Percentiles rank a stretch among this genome's conserved stretches.
These are phyloP conservation scores for Globisporangium heterothallicum DNA, from an alignment of 352 stramenopile genomes.

Conservation along the genomic window DNA sequence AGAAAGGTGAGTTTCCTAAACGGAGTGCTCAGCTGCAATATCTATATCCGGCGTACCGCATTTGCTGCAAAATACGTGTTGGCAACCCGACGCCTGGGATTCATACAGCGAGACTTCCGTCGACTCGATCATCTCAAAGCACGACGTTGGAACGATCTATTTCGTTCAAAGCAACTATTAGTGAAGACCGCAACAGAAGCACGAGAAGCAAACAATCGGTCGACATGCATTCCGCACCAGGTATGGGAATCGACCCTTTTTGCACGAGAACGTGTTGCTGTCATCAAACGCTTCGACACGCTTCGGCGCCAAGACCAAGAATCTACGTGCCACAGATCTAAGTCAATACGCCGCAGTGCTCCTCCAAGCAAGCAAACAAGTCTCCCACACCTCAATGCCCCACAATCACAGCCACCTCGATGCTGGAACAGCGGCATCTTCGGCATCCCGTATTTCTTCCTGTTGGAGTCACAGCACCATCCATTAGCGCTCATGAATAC, in stretches of 20 bases:
- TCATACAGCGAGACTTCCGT: slow-evolving; percentile 65
- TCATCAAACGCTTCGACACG: slow-evolving; percentile 78
- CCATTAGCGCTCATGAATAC: neutral
- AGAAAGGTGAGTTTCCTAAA: slow-evolving; percentile 1
- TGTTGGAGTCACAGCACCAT: slow-evolving; percentile 14
- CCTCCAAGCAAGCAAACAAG: neutral
- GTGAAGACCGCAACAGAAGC: neutral
- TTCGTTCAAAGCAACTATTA: neutral
- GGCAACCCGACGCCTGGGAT: slow-evolving; percentile 53
- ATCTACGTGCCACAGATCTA: slow-evolving; percentile 26
- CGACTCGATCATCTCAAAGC: slow-evolving; percentile 76
- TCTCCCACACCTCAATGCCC: slow-evolving; percentile 32
- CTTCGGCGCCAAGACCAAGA: slow-evolving; percentile 69
- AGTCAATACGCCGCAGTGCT: slow-evolving; percentile 1
- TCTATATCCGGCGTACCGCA: slow-evolving; percentile 39
- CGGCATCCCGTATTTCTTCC: slow-evolving; percentile 70
- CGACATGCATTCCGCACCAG: slow-evolving; percentile 25
- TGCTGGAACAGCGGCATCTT: slow-evolving; percentile 76
- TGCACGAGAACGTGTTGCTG: slow-evolving; percentile 77
- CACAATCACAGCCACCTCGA: slow-evolving; percentile 64
- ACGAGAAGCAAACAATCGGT: neutral
- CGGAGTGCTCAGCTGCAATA: neutral
- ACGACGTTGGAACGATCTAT: slow-evolving; percentile 66
- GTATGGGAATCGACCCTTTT: slow-evolving; percentile 76
- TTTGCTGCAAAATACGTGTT: slow-evolving; percentile 78